Conservation (phyloP, 495 filamentous ascomycete species). For the Amorphotheca resinae region DNA sequence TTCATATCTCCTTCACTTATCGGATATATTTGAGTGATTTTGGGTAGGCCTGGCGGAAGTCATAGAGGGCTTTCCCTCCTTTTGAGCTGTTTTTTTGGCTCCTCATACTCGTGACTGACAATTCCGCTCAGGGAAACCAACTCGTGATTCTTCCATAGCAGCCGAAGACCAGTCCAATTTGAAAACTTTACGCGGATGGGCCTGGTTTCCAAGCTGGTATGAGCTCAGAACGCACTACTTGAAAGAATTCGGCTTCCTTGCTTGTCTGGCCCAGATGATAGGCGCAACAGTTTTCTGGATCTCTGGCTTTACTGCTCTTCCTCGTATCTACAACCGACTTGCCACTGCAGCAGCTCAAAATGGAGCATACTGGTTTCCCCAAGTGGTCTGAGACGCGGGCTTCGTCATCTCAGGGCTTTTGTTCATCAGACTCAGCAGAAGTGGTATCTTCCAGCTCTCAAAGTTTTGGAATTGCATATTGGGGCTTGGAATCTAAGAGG, state of each 20-base stretch:
- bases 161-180: slow-evolving; percentile 5
- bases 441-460: slow-evolving; percentile 49
- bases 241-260: slow-evolving; percentile 56
- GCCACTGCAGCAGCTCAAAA: slow-evolving; percentile 23
- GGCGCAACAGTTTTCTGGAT: slow-evolving; percentile 60
- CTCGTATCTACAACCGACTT: slow-evolving; percentile 38
- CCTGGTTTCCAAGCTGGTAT: slow-evolving; percentile 45
- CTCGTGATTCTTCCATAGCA: slow-evolving; percentile 5
- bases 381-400: slow-evolving; percentile 52
- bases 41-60: too few species aligned
- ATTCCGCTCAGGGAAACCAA: slow-evolving; percentile 11
- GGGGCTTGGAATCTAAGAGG: slow-evolving; percentile 35
- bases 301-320: slow-evolving; percentile 50
- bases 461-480: slow-evolving; percentile 43
- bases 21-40: too few species aligned
- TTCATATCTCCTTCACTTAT: too few species aligned
- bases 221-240: slow-evolving; percentile 52
- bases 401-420: slow-evolving; percentile 48
- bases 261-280: slow-evolving; percentile 45
- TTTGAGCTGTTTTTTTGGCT: too few species aligned
- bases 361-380: slow-evolving; percentile 54
- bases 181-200: slow-evolving; percentile 27
- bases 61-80: too few species aligned
- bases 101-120: too few species aligned
- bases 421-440: slow-evolving; percentile 60